Evolutionary conservation across 2,329 filamentous ascomycete species (phyloP).

Genomic region (Dryadomyces sulphureus): DNA sequence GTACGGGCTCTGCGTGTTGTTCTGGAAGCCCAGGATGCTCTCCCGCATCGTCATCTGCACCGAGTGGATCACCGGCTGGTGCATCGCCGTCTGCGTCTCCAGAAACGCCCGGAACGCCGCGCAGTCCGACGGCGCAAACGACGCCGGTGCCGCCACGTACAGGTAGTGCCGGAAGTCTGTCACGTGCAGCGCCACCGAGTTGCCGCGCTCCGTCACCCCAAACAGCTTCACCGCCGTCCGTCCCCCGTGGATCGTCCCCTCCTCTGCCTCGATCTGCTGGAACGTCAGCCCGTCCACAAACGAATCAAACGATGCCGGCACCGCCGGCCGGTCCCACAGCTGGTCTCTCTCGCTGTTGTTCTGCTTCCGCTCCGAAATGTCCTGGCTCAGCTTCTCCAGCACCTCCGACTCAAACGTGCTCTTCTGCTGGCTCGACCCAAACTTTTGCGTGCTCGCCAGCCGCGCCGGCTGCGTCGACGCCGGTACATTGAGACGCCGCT

Average conservation of each 20-base stretch:
- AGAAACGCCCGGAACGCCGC: constrained; percentile 65
- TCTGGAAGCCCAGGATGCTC: constrained; percentile 87
- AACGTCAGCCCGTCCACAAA: constrained; percentile 62
- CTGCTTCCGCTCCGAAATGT: constrained; percentile 72
- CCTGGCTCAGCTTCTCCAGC: constrained; percentile 88
- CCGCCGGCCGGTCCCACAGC: constrained; percentile 58
- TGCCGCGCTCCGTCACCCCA: constrained; percentile 68
- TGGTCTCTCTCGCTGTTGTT: constrained; percentile 89
- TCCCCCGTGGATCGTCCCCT: constrained; percentile 67
- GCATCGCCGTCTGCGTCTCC: constrained; percentile 59
- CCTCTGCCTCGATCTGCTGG: constrained; percentile 90
- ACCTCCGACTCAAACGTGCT: constrained; percentile 90
- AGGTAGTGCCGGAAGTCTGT: constrained; percentile 94
- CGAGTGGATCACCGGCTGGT: constrained; percentile 57
- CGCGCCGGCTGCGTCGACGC: constrained; percentile 40
- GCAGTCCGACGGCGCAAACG: constrained; percentile 68
- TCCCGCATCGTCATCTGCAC: constrained; percentile 74
- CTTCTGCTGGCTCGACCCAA: constrained; percentile 63
- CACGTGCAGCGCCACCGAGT: constrained; percentile 90
- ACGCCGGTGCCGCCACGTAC: constrained; percentile 75
- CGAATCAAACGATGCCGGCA: constrained; percentile 35
- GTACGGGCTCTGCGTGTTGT: constrained; percentile 82
- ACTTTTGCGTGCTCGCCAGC: constrained; percentile 48
- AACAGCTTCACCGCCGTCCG: constrained; percentile 76
- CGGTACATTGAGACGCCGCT: constrained; percentile 60